Base-by-base conservation (phyloP, 768 basidiomycete genomes). In the Mycena filopes region DNA sequence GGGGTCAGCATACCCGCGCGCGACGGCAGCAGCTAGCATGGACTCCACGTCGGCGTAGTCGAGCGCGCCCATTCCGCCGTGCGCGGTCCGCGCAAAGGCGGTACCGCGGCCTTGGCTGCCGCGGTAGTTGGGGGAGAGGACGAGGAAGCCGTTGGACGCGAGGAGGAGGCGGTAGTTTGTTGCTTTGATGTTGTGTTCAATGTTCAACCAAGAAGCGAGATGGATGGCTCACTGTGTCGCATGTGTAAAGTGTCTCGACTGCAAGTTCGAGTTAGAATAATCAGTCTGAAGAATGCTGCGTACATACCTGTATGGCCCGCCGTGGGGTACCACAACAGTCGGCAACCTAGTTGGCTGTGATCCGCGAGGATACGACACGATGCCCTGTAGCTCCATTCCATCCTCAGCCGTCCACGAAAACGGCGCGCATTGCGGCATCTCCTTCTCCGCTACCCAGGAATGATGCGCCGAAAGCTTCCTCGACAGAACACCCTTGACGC, bases 391-490 rank as follows among this genome's bases (percentile, higher is more conserved):
- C 12, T 47, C 48, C 9, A 60, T 65, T 0, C 67, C 67, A 23
- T 65, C 67, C 33, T 51, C 59, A 28, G 31, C 29, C 21, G 36
- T 62, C 63, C 67, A 69, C n/a, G 51, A 65, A 46, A 69, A 69
- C 7, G 67, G 63, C 4, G 56, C 60, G 26, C 55, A 51, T 21
- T 62, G 59, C 18, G 67, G 67, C 33, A 58, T 23, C 26, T 69
- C 63, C 28, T 58, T 60, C n/a, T 18, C 29, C n/a, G 26, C 5
- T 48, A 62, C 54, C 67, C 67, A 65, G 38, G 53, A 45, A 40
- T 69, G 54, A 38, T 69, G 67, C 43, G 67, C 61, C 20, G 67
- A 69, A 36, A 69, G 67, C 41, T 62, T 61, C 15, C 53, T 65
- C 33, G 48, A 33, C 26, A 68, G 47, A 45, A 41, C 36, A 36